These are phyloP conservation scores for Colletotrichum lini DNA, from an alignment of 2,329 filamentous ascomycete genomes.

Conservation along the genomic window DNA sequence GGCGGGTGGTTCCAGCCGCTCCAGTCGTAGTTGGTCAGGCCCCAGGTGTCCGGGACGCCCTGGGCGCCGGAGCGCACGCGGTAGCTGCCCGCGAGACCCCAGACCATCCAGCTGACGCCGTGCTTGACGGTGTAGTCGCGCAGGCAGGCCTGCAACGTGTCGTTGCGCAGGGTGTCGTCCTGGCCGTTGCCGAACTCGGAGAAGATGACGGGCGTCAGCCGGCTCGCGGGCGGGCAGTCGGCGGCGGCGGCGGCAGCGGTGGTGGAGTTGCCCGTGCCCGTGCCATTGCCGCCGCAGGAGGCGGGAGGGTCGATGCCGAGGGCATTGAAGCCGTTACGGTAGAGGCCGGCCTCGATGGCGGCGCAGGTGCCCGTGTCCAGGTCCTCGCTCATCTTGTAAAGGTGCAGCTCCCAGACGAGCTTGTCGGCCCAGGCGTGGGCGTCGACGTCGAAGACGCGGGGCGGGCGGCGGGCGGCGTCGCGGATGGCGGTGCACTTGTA, in stretches of 20 bases:
- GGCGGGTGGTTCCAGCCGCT: slow-evolving; percentile 60
- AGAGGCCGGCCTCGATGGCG: slow-evolving; percentile 63
- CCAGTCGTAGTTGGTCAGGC: slow-evolving; percentile 62
- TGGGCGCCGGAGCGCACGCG: slow-evolving; percentile 61
- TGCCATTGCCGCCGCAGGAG: background rate
- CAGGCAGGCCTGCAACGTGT: slow-evolving; percentile 60
- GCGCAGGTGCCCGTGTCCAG: slow-evolving; percentile 61
- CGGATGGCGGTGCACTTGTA: slow-evolving; percentile 42
- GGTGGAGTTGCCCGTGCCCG: slow-evolving; percentile 52
- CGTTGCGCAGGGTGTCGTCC: slow-evolving; percentile 53
- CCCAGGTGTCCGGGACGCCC: slow-evolving; percentile 64
- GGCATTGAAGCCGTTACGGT: slow-evolving; percentile 65
- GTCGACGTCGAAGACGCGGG: slow-evolving; percentile 61
- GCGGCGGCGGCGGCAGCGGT: slow-evolving; percentile 37
- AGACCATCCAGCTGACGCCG: slow-evolving; percentile 64
- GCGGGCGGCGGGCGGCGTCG: slow-evolving; percentile 49
- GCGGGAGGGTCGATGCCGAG: slow-evolving; percentile 45
- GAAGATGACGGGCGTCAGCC: slow-evolving; percentile 62
- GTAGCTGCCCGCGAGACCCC: slow-evolving; percentile 65
- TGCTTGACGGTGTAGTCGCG: slow-evolving; percentile 60
- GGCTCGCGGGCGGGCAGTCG: slow-evolving; percentile 54
- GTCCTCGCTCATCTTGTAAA: slow-evolving; percentile 53
- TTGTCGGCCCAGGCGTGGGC: slow-evolving; percentile 63
- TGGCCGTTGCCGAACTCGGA: slow-evolving; percentile 64
- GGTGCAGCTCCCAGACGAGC: slow-evolving; percentile 62